These are phyloP conservation scores for Catunica adiposa DNA, from an alignment of 2,329 filamentous ascomycete genomes.

Conservation along the genomic window DNA sequence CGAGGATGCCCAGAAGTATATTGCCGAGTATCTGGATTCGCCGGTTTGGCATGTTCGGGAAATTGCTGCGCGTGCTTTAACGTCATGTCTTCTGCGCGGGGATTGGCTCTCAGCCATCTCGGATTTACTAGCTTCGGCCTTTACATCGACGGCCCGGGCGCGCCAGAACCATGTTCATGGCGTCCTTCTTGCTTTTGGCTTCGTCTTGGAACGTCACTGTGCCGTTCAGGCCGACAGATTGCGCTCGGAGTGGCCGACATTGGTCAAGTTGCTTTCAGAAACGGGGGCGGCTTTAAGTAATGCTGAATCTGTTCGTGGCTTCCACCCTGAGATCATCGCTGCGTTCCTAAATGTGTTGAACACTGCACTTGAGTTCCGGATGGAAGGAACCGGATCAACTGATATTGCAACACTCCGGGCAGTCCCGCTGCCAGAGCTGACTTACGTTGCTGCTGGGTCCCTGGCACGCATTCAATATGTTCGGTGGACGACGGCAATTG, in stretches of 20 bases:
- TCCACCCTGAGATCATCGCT: constrained; percentile 4
- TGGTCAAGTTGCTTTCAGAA: constrained; percentile 2
- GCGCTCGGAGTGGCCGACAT: constrained; percentile 4
- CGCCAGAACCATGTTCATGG: constrained; percentile 42
- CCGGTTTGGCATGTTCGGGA: constrained; percentile 68
- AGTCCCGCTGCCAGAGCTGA: constrained; percentile 6
- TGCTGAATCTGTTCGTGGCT: constrained; percentile 20
- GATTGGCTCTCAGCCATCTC: constrained; percentile 27
- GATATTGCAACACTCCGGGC: neutral
- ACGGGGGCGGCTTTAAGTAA: constrained; percentile 9
- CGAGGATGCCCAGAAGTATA: constrained; percentile 37
- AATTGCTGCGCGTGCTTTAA: constrained; percentile 59
- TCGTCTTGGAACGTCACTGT: constrained; percentile 36
- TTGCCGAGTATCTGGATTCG: constrained; percentile 48
- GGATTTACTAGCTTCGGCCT: constrained; percentile 21
- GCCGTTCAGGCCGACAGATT: constrained; percentile 30
- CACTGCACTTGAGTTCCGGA: constrained; percentile 10
- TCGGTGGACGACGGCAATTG: constrained; percentile 8
- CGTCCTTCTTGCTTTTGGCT: constrained; percentile 37
- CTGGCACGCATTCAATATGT: constrained; percentile 12
- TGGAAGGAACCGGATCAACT: neutral
- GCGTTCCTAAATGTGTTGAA: constrained; percentile 6
- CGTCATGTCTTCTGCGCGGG: constrained; percentile 40
- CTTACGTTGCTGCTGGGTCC: constrained; percentile 4
- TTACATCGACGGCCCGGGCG: constrained; percentile 17